These are phyloP conservation scores for Ophiostoma sp. DNA, from an alignment of 2,329 filamentous ascomycete genomes.

Conservation along the genomic window DNA sequence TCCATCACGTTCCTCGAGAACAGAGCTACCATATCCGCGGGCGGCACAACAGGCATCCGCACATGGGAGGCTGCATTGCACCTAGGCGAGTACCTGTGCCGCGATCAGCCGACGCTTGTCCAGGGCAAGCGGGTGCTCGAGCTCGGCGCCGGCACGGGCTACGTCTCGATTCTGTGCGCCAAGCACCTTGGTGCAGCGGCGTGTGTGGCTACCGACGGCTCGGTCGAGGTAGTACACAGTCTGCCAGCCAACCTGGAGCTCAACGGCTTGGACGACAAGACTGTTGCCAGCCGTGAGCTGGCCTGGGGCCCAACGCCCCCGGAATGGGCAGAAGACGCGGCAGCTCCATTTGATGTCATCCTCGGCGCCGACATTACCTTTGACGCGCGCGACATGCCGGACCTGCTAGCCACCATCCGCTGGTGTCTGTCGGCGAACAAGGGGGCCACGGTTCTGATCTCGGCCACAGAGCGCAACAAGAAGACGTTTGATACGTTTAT, in stretches of 20 bases:
- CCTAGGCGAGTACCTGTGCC: slow-evolving; percentile 61
- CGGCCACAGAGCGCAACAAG: slow-evolving; percentile 65
- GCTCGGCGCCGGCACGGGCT: slow-evolving; percentile 70
- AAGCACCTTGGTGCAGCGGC: slow-evolving; percentile 56
- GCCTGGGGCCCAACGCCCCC: slow-evolving; percentile 50
- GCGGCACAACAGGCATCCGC: slow-evolving; percentile 67
- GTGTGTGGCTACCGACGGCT: slow-evolving; percentile 68
- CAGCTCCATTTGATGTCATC: slow-evolving; percentile 52
- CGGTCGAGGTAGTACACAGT: slow-evolving; percentile 62
- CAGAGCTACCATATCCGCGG: slow-evolving; percentile 61
- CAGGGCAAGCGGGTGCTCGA: slow-evolving; percentile 58
- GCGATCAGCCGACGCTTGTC: slow-evolving; percentile 41
- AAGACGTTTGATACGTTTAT: slow-evolving; percentile 63
- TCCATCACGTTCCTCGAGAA: slow-evolving; percentile 62
- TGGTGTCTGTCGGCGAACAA: slow-evolving; percentile 48
- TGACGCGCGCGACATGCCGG: slow-evolving; percentile 57
- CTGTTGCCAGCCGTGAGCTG: slow-evolving; percentile 49
- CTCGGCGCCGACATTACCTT: slow-evolving; percentile 77
- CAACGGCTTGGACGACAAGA: slow-evolving; percentile 50
- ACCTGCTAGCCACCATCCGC: slow-evolving; percentile 53
- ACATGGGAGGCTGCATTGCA: slow-evolving; percentile 80
- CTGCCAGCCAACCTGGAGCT: slow-evolving; percentile 63
- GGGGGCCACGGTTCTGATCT: slow-evolving; percentile 55
- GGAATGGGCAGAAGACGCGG: background rate
- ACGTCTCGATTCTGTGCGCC: slow-evolving; percentile 67